Percentiles rank a stretch among this genome's conserved stretches.
These are phyloP conservation scores for Phlebiopsis gigantea DNA, from an alignment of 768 basidiomycete genomes.

Conservation along the genomic window DNA sequence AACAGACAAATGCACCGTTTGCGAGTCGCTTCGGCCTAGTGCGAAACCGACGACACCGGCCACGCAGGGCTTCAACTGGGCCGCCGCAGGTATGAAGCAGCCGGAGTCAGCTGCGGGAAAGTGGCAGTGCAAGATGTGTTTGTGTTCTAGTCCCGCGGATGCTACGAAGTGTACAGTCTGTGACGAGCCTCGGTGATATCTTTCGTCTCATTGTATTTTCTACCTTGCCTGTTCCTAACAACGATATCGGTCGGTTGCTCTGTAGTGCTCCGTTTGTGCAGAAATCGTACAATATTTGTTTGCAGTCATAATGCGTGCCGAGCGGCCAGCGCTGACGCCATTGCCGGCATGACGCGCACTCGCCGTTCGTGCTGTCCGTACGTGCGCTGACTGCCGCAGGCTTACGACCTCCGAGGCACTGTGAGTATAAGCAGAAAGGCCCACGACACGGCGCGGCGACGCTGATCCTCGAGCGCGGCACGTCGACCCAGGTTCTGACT, in stretches of 20 bases:
- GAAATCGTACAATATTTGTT: not conserved
- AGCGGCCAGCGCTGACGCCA: not conserved
- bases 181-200: slow-evolving; percentile 28
- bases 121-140: slow-evolving; percentile 57
- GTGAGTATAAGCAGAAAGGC: not conserved
- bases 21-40: slow-evolving; percentile 30
- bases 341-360: not conserved
- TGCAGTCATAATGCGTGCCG: not conserved
- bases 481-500: not conserved
- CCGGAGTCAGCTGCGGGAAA: slow-evolving; percentile 25
- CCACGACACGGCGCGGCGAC: not conserved
- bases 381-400: not conserved
- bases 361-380: not conserved
- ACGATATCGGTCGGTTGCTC: not conserved
- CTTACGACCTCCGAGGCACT: not conserved
- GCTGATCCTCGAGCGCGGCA: not conserved
- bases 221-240: not conserved
- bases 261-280: not conserved
- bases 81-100: slow-evolving; percentile 51
- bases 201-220: not conserved
- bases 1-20: slow-evolving; percentile 40
- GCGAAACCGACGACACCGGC: not conserved
- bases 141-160: slow-evolving; percentile 30
- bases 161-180: slow-evolving; percentile 42
- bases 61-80: slow-evolving; percentile 42